Evolutionary conservation across 2,329 filamentous ascomycete species (phyloP).

Genomic region (Karstenula rhodostoma): DNA sequence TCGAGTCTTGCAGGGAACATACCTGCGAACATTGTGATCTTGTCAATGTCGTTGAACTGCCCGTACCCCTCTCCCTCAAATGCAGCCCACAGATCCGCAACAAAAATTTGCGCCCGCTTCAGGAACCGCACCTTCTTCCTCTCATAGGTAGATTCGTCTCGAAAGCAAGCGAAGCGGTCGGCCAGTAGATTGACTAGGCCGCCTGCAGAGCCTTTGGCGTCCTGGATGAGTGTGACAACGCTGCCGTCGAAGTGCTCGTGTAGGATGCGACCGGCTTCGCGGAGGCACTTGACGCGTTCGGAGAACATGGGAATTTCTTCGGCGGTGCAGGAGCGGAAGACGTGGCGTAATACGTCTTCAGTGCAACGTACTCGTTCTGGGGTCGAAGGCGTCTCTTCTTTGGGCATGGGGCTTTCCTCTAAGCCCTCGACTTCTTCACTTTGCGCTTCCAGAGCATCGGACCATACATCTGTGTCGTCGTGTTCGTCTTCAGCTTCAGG

Average conservation of each 20-base stretch:
- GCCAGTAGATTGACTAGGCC: conserved; percentile 86
- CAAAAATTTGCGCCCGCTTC: conserved; percentile 94
- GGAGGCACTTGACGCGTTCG: conserved; percentile 78
- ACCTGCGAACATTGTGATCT: conserved; percentile 95
- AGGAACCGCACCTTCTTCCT: conserved; percentile 80
- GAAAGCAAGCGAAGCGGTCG: conserved; percentile 83
- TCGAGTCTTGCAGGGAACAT: conserved; percentile 17
- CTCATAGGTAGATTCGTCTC: conserved; percentile 80
- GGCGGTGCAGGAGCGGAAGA: conserved; percentile 86
- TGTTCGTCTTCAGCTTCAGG: not conserved
- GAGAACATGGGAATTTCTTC: conserved; percentile 87
- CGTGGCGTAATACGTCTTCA: not conserved
- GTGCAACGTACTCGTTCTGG: not conserved
- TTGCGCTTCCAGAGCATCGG: not conserved
- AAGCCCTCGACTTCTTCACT: not conserved
- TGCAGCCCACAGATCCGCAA: conserved; percentile 95
- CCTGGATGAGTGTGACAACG: conserved; percentile 75
- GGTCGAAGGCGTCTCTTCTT: not conserved
- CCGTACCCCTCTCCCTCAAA: conserved; percentile 85
- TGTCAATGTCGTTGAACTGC: conserved; percentile 86
- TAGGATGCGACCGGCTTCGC: conserved; percentile 83
- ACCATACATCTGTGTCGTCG: not conserved
- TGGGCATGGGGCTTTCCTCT: not conserved
- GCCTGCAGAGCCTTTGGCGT: conserved; percentile 81
- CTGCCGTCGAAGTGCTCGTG: conserved; percentile 81